Evolutionary conservation across 208 protist species (phyloP).

Genomic region (Trypanosoma vivax): DNA sequence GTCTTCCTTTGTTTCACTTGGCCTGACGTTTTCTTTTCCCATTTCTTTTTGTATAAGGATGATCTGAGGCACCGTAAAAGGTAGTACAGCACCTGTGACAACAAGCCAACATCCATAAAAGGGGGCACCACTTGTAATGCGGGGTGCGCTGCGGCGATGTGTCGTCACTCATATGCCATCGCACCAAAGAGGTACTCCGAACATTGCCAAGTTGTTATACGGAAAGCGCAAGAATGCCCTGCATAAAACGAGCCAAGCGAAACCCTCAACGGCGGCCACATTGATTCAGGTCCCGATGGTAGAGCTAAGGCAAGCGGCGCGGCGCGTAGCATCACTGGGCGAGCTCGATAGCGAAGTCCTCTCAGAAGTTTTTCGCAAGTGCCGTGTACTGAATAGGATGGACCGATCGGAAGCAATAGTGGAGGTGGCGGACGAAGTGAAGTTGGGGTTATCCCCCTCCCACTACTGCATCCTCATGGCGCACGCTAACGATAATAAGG

Average conservation of each 20-base stretch:
- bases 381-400: slow-evolving; percentile 60
- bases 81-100: too few species aligned
- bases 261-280: slow-evolving; percentile 33
- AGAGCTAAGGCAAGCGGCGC: slow-evolving; percentile 28
- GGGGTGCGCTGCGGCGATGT: too few species aligned
- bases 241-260: slow-evolving; percentile 44
- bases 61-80: too few species aligned
- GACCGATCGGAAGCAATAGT: slow-evolving; percentile 67
- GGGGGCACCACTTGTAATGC: too few species aligned
- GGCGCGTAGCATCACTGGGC: slow-evolving; percentile 35
- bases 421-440: slow-evolving; percentile 27
- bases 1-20: too few species aligned
- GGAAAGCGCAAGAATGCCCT: slow-evolving; percentile 69
- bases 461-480: slow-evolving; percentile 81
- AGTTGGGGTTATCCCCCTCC: slow-evolving; percentile 41
- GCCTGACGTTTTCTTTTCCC: too few species aligned
- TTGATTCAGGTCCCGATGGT: slow-evolving; percentile 40
- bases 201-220: slow-evolving; percentile 75
- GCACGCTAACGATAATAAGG: slow-evolving; percentile 73
- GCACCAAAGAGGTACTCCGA: slow-evolving; percentile 7
- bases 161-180: background rate
- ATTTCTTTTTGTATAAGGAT: too few species aligned
- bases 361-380: slow-evolving; percentile 39
- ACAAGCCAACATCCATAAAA: too few species aligned
- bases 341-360: slow-evolving; percentile 52